Base-by-base conservation (phyloP, 345 rosid species). In the Lenwebbia sp. region DNA sequence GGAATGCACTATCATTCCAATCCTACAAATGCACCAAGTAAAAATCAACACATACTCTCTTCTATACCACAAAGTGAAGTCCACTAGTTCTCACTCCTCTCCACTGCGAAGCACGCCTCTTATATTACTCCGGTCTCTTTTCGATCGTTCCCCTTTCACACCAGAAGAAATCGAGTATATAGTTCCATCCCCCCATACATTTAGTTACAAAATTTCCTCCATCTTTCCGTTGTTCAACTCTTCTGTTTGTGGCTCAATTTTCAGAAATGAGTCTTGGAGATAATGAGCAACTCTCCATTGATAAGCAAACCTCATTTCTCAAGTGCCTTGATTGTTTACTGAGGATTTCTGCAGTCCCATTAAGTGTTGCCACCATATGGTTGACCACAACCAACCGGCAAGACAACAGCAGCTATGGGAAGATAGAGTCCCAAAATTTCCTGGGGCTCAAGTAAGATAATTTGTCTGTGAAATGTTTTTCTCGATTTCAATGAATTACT, bases 301-400 rank as follows among this genome's bases (percentile, higher is more conserved):
- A 37, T 40, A 33, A 70, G 57, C 7, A 54, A 21, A 76, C 51
- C 84, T 92, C 93, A 78, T 74, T 88, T 86, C 93, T 95, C 25
- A 92, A 90, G 92, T 83, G 93, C 60, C 52, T 94, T 8, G 99
- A 96, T 88, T 91, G 85, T 83, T 92, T 92, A 86, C 95, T 96
- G 12, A 92, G 99, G 88, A 89, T 96, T 53, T 91, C 90, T 82
- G 95, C 92, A n/a, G 84, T 97, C 87, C 99, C 99, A 84, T 93
- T 96, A 0, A 92, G 95, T 89, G 90, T 89, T 87, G 95, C 92
- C 84, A 87, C 96, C 89, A 90, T 97, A 53, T 96, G 98, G 95
- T 84, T 97, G 84, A 94, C 95, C 81, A 94, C 92, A 51, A 93
- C 98, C 40, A 94, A 93, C 86, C 92, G 89, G 52, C 94, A 95